A percentile compares a stretch with the other conserved stretches of the same genome.
phyloP scores from a whole-genome alignment of 768 basidiomycete genomes.

The Leccinum subgranulosum region DNA sequence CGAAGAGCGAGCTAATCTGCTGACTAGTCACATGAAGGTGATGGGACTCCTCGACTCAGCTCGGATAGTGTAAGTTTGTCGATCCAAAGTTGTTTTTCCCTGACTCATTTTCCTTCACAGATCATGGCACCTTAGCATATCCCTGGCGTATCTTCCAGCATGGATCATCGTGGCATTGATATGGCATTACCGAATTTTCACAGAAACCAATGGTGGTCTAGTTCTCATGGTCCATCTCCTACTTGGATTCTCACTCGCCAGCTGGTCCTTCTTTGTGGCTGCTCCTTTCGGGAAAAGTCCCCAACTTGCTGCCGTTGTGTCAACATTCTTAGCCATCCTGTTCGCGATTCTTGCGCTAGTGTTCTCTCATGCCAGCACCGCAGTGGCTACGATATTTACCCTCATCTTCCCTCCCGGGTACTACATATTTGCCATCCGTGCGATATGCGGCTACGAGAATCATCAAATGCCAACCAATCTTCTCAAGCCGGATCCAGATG shows the following conservation, averaged over 20 bases:
- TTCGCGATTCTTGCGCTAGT: conserved; percentile 67
- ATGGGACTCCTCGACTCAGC: conserved; percentile 78
- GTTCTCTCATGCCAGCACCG: conserved; percentile 39
- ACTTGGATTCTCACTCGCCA: conserved; percentile 62
- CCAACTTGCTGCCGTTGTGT: conserved; percentile 63
- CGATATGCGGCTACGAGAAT: conserved; percentile 67
- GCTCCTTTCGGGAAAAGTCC: conserved; percentile 71
- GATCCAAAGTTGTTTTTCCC: neutral
- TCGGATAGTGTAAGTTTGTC: conserved; percentile 47
- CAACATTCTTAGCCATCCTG: conserved; percentile 63
- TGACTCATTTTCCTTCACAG: conserved; percentile 17
- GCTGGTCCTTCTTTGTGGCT: conserved; percentile 70
- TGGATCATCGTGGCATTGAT: conserved; percentile 66
- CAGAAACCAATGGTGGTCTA: conserved; percentile 53
- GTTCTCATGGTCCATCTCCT: conserved; percentile 65
- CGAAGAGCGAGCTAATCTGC: conserved; percentile 57
- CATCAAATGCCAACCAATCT: conserved; percentile 52
- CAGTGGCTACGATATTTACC: conserved; percentile 57
- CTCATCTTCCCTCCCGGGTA: conserved; percentile 74
- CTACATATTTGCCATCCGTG: conserved; percentile 68
- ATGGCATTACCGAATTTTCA: conserved; percentile 70
- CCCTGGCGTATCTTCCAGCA: conserved; percentile 67
- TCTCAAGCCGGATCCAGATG: conserved; percentile 59
- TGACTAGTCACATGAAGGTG: conserved; percentile 73
- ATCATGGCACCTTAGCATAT: conserved; percentile 67